Evolutionary conservation across 2,329 filamentous ascomycete species (phyloP), one percentile per base, ranked within the genome.

Genomic region (Neodidymelliopsis sp.): DNA sequence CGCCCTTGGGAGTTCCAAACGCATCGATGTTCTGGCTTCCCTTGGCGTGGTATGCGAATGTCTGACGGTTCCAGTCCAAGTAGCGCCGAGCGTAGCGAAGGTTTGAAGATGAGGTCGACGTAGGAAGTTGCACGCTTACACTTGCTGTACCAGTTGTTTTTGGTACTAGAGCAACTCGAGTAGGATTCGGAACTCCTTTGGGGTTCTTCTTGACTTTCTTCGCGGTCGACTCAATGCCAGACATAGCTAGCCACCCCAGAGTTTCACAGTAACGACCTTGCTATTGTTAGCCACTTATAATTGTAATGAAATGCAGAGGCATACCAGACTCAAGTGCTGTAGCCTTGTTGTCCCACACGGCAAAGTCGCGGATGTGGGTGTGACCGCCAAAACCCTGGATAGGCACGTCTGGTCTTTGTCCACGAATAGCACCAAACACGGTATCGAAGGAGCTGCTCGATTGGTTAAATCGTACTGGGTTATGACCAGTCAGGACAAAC

Each of bases 301-400:
- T 18, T 18, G 3, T 11, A 7, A 6, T 16, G 3, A n/a, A 12
- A 13, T 31, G 13, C 15, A 2, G 6, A 18, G 6, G 23, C 57
- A 29, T 57, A 56, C 75, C 84, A 2, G 84, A 83, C 58, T 86
- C 84, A 7, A 88, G 74, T 0, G 79, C 84, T 4, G 84, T 84
- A 5, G 82, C 80, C 58, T 78, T 79, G 46, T 82, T 77, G 62
- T 89, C 85, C 53, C 83, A 86, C 2, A 86, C 81, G 13, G 77
- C 78, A 64, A 87, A 86, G 63, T 89, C 85, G 12, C 86, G 81
- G 51, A 86, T 80, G 62, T 87, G 85, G 27, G 76, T 81, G 69
- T 87, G 85, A 8, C 84, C 85, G 15, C 84, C 85, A 56, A 89
- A 85, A 42, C 84, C 79, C 65, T 87, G 84, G 35, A 88, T 81